Evolutionary conservation across 2,329 filamentous ascomycete species (phyloP).

Genomic region (Aspergillus sp.): DNA sequence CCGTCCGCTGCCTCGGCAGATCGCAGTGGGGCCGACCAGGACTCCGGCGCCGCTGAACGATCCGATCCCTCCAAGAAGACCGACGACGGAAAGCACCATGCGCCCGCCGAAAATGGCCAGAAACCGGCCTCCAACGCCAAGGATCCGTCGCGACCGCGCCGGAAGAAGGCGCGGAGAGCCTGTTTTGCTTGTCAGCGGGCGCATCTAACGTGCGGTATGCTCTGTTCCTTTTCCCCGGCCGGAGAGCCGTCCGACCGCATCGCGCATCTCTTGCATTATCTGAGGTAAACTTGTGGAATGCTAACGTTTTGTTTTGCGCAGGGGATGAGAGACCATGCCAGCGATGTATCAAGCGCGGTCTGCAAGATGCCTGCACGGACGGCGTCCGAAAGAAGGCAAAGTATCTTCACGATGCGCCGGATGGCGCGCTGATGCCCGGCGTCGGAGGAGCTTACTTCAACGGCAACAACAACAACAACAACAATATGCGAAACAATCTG

Average conservation of each 20-base stretch:
- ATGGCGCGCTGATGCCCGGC: conserved; percentile 84
- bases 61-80: conserved; percentile 39
- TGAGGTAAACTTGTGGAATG: background rate
- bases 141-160: conserved; percentile 80
- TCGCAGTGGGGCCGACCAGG: conserved; percentile 37
- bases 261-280: background rate
- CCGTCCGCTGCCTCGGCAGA: conserved; percentile 35
- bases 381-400: conserved; percentile 98
- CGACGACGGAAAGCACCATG: conserved; percentile 45
- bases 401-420: conserved; percentile 93
- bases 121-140: conserved; percentile 63
- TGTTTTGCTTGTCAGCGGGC: conserved; percentile 97
- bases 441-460: conserved; percentile 65
- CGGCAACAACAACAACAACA: conserved; percentile 34
- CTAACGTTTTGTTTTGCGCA: conserved; percentile 40
- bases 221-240: conserved; percentile 4
- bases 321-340: conserved; percentile 94
- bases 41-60: conserved; percentile 35
- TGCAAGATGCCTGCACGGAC: conserved; percentile 89
- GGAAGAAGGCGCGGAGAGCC: conserved; percentile 93
- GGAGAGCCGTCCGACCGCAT: conserved; percentile 4
- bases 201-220: conserved; percentile 96
- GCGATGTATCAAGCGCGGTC: conserved; percentile 87
- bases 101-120: conserved; percentile 63
- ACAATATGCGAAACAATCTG: conserved; percentile 29